phyloP scores from a whole-genome alignment of 192 early-diverging fungal species.

The Coemansia sp. region DNA sequence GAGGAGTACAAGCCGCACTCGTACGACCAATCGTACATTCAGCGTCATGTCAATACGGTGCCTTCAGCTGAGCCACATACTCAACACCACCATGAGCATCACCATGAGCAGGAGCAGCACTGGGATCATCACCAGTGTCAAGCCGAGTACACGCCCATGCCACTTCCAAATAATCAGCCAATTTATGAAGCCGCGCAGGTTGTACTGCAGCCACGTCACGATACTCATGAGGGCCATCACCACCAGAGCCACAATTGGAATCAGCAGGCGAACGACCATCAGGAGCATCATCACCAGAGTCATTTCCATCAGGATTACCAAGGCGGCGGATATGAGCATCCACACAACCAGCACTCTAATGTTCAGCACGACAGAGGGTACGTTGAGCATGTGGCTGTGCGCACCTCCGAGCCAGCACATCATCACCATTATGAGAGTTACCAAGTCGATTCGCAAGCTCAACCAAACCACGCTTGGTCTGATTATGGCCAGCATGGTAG shows the following conservation, averaged over 20 bases:
- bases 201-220: constrained; percentile 26
- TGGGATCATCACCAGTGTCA: constrained; percentile 12
- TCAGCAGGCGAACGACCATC: not conserved
- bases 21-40: constrained; percentile 58
- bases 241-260: not conserved
- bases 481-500: not conserved
- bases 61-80: not conserved
- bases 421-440: not conserved
- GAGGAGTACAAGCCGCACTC: constrained; percentile 48
- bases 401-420: not conserved
- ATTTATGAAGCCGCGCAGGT: constrained; percentile 36
- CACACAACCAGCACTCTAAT: not conserved
- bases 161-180: constrained; percentile 17
- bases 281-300: not conserved
- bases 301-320: not conserved
- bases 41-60: constrained; percentile 41
- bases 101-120: constrained; percentile 2
- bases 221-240: not conserved
- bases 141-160: constrained; percentile 21
- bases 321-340: not conserved
- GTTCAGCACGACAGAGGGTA: not conserved
- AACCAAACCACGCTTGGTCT: not conserved
- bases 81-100: not conserved
- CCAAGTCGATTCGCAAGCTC: not conserved
- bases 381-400: not conserved